These are phyloP conservation scores for Lignosus rhinocerotis DNA, from an alignment of 1,284 basidiomycete genomes.

Conservation along the genomic window DNA sequence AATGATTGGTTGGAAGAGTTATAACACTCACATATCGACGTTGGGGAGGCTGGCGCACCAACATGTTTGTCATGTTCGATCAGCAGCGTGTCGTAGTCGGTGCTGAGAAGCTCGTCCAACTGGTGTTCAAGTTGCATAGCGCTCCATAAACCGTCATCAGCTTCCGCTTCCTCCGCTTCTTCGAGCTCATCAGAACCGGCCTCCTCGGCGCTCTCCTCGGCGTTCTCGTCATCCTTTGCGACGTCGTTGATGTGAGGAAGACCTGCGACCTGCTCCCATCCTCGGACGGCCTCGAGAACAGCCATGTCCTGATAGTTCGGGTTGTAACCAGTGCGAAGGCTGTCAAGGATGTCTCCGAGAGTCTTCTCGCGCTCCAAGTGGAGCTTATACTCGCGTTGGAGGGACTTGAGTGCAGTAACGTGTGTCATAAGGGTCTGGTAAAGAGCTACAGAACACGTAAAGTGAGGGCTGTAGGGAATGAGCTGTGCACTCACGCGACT, in stretches of 20 bases:
- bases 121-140: slow-evolving; percentile 57
- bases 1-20: neutral
- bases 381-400: slow-evolving; percentile 71
- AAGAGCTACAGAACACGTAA: slow-evolving; percentile 53
- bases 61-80: slow-evolving; percentile 74
- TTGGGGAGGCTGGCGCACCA: slow-evolving; percentile 40
- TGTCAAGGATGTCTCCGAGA: slow-evolving; percentile 83
- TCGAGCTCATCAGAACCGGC: slow-evolving; percentile 25
- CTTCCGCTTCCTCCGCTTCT: slow-evolving; percentile 38
- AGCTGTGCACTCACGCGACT: slow-evolving; percentile 65
- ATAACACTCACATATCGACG: slow-evolving; percentile 50
- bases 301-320: slow-evolving; percentile 99
- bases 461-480: slow-evolving; percentile 25
- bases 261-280: slow-evolving; percentile 84
- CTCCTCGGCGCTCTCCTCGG: slow-evolving; percentile 21
- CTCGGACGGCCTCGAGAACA: slow-evolving; percentile 93
- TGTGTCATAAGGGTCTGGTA: slow-evolving; percentile 79
- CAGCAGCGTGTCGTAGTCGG: slow-evolving; percentile 75
- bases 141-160: slow-evolving; percentile 54
- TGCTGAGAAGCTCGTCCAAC: slow-evolving; percentile 65
- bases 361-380: slow-evolving; percentile 75
- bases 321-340: slow-evolving; percentile 87
- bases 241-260: slow-evolving; percentile 70
- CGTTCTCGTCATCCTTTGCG: slow-evolving; percentile 40
- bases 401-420: slow-evolving; percentile 72